Conservation (phyloP, 73 alveolate species). For the Uronychia binucleata region DNA sequence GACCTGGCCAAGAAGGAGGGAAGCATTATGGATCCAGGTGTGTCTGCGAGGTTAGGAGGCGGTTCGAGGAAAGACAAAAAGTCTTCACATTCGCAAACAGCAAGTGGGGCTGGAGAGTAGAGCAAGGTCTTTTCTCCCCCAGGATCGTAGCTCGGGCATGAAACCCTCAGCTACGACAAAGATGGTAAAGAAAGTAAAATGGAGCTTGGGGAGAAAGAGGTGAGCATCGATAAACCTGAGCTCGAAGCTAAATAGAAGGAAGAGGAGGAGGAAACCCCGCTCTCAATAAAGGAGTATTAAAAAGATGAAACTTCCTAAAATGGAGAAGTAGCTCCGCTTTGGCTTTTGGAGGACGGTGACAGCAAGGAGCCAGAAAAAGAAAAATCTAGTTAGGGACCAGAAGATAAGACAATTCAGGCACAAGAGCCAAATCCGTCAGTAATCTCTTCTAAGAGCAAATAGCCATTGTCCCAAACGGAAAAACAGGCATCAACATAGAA, state of each 20-base stretch:
- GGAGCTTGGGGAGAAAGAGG: conserved; percentile 13
- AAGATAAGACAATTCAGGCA: conserved; percentile 29
- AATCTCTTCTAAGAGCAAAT: conserved; percentile 67
- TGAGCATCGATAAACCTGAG: neutral
- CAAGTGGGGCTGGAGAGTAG: neutral
- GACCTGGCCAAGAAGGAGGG: neutral
- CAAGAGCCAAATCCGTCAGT: conserved; percentile 24
- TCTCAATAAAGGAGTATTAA: neutral
- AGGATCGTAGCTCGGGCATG: neutral
- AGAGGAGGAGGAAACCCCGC: conserved; percentile 1
- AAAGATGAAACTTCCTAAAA: conserved; percentile 8
- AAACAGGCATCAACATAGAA: conserved; percentile 44
- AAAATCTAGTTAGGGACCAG: conserved; percentile 51
- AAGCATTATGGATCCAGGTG: neutral
- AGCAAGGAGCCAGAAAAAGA: conserved; percentile 63
- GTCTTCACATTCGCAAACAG: no score
- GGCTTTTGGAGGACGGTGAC: conserved; percentile 7
- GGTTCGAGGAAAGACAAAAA: no score
- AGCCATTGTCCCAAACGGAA: conserved; percentile 54
- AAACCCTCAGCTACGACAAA: neutral
- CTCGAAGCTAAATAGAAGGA: neutral
- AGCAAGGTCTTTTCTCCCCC: neutral
- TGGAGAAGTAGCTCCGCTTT: conserved; percentile 16
- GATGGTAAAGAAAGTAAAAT: neutral
- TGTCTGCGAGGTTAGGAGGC: no score